Conservation (phyloP, 495 filamentous ascomycete genomes). For the Hypoxylon cercidicola region DNA sequence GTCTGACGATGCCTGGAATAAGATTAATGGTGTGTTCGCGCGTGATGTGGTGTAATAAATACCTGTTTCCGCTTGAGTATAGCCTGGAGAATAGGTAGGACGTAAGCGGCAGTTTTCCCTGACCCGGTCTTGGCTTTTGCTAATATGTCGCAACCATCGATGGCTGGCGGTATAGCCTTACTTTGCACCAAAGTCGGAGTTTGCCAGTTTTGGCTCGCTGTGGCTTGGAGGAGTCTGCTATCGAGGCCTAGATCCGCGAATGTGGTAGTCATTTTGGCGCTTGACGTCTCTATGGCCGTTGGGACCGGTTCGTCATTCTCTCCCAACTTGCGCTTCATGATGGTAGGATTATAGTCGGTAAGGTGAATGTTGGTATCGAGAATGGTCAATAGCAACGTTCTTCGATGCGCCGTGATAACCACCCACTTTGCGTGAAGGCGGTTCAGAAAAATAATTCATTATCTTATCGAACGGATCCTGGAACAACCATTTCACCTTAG, state of each 20-base stretch:
- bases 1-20: conserved; percentile 46
- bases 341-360: conserved; percentile 5
- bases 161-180: conserved; percentile 85
- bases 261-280: conserved; percentile 38
- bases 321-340: conserved; percentile 67
- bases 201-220: conserved; percentile 83
- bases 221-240: conserved; percentile 82
- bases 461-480: conserved; percentile 35
- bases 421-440: conserved; percentile 4
- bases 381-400: neutral
- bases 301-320: conserved; percentile 58
- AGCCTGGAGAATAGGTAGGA: conserved; percentile 85
- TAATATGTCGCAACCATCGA: conserved; percentile 92
- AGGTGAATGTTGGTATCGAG: neutral
- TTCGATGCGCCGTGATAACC: neutral
- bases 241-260: conserved; percentile 78
- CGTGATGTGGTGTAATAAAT: conserved; percentile 37
- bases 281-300: conserved; percentile 24
- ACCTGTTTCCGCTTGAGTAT: conserved; percentile 82
- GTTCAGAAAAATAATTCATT: conserved; percentile 37
- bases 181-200: conserved; percentile 87
- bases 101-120: conserved; percentile 96
- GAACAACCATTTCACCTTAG: conserved; percentile 25
- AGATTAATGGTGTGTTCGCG: conserved; percentile 7
- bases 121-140: conserved; percentile 92